Evolutionary conservation across 2,329 filamentous ascomycete species (phyloP).

Genomic region (Colletotrichum costaricense): DNA sequence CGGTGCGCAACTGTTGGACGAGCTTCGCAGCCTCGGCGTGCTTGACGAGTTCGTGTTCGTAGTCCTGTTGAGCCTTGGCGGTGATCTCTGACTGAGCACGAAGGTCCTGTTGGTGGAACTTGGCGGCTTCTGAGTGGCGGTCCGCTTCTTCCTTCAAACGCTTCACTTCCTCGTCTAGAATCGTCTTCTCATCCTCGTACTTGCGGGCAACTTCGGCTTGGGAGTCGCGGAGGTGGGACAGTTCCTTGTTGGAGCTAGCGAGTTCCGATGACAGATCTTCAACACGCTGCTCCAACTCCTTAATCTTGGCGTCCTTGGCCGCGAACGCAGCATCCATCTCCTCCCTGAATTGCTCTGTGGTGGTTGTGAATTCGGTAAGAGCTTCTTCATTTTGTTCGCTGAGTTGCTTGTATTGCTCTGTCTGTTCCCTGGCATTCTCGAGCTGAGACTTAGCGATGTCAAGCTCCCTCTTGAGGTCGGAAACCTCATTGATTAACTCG

Average conservation of each 20-base stretch:
- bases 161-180: slow-evolving; percentile 81
- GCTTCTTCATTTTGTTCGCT: slow-evolving; percentile 90
- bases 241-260: slow-evolving; percentile 81
- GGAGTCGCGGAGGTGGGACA: slow-evolving; percentile 82
- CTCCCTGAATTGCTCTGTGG: slow-evolving; percentile 87
- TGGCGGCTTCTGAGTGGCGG: slow-evolving; percentile 80
- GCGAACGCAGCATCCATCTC: slow-evolving; percentile 82
- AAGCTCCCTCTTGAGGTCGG: slow-evolving; percentile 87
- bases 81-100: slow-evolving; percentile 95
- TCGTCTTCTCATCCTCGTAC: slow-evolving; percentile 84
- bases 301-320: slow-evolving; percentile 83
- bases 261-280: slow-evolving; percentile 88
- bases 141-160: slow-evolving; percentile 88
- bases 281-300: slow-evolving; percentile 84
- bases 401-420: slow-evolving; percentile 89
- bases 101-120: slow-evolving; percentile 90
- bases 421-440: slow-evolving; percentile 82
- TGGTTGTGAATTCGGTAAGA: slow-evolving; percentile 80
- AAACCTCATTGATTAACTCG: slow-evolving; percentile 84
- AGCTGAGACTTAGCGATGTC: slow-evolving; percentile 85
- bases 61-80: slow-evolving; percentile 91
- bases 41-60: slow-evolving; percentile 93
- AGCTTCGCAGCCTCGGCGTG: slow-evolving; percentile 94
- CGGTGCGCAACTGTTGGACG: slow-evolving; percentile 80
- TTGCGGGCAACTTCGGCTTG: slow-evolving; percentile 79